Conservation (phyloP, 2,329 filamentous ascomycete species). For the Microsporum canis region DNA sequence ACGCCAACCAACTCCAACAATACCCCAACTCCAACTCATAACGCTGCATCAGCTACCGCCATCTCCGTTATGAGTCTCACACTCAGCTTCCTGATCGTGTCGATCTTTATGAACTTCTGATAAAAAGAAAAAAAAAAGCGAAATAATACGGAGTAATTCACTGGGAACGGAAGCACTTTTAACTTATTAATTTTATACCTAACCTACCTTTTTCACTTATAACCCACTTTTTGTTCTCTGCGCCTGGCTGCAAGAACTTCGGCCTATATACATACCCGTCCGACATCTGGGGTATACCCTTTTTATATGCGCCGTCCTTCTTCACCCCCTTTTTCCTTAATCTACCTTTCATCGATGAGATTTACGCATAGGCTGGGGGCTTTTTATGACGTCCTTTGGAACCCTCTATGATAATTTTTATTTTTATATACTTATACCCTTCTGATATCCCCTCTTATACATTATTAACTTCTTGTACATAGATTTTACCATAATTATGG, state of each 20-base stretch:
- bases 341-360: not conserved
- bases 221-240: not conserved
- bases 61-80: constrained; percentile 16
- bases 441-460: not conserved
- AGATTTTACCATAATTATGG: not conserved
- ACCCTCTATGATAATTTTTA: not conserved
- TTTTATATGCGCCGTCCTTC: not conserved
- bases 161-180: not conserved
- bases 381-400: not conserved
- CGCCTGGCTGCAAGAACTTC: not conserved
- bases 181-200: not conserved
- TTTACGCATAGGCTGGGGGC: not conserved
- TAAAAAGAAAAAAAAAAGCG: not conserved
- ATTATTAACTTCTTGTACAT: not conserved
- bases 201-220: not conserved
- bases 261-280: not conserved
- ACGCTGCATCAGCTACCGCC: constrained; percentile 11
- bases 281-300: not conserved
- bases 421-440: constrained; percentile 4
- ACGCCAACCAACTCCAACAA: constrained; percentile 7
- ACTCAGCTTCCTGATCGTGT: constrained; percentile 16
- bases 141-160: not conserved
- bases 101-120: constrained; percentile 12
- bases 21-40: constrained; percentile 7
- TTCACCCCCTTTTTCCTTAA: not conserved